Evolutionary conservation across 2,329 filamentous ascomycete species (phyloP), one percentile per base, ranked within the genome.

Genomic region (Aspergillus pseudonomiae): DNA sequence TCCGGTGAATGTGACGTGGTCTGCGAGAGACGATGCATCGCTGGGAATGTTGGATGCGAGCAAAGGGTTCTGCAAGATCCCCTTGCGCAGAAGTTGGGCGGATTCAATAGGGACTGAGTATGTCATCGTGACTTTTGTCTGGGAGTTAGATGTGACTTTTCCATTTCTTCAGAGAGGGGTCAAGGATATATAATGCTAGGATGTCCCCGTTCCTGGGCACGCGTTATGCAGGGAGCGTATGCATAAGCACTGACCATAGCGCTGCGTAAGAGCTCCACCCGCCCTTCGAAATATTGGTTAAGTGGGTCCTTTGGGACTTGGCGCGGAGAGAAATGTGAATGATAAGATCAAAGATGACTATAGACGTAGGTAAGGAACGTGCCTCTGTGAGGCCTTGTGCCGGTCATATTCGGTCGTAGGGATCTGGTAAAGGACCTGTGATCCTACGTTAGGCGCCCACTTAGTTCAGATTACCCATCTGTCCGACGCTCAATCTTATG

Each of bases 1-100:
- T 7, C 63, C 63, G 2, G 45, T 11, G 26, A 59, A 65, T 19
- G 57, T 21, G 11, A 63, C 45, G 1, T 10, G 9, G 30, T 54
- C 30, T 21, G n/a, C 52, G 6, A 54, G n/a, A 21, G 52, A 54
- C 6, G 30, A 14, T 7, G 52, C 28, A 21, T 53, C 7, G 16
- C 2, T 53, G 16, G 50, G 50, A 9, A 53, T 53, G 30, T 53
- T 53, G 0, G 50, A 26, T 16, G n/a, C 10, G 10, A 54, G 28
- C 19, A 54, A 5, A 14, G 52, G 30, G 16, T 54, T 54, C 3
- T 24, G 7, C 4, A 54, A 19, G 5, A 54, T 36, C 7, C 52
- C 52, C 28, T 54, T 34, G 16, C 30, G 30, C 10, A 54, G 11
- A 34, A 54, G 52, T n/a, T 54, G 30, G 3, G 16, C 52, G 12